phyloP scores from a whole-genome alignment of 805 yeast genomes.

The Candida sanyiensis region DNA sequence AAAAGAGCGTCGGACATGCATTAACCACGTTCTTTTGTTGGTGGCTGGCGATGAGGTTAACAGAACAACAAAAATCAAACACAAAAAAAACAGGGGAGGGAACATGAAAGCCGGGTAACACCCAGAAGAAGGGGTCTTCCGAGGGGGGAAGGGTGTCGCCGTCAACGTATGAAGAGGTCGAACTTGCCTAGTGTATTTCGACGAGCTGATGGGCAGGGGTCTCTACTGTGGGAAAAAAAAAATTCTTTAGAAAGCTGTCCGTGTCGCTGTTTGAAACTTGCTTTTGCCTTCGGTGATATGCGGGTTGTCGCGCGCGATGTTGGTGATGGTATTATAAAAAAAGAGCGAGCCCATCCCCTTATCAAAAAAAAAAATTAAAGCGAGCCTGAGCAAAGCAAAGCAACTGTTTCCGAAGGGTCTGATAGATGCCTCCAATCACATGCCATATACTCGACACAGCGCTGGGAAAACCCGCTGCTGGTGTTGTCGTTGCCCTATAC shows the following conservation, averaged over 20 bases:
- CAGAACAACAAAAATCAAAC: no score
- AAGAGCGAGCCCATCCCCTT: not conserved
- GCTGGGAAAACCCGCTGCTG: constrained; percentile 72
- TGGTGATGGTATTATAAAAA: not conserved
- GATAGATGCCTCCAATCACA: constrained; percentile 54
- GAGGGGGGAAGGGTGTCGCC: no score
- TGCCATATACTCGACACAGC: constrained; percentile 89
- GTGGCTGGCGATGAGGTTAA: no score
- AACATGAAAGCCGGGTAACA: no score
- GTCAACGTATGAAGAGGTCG: no score
- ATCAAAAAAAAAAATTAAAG: not conserved
- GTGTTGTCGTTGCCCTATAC: constrained; percentile 64
- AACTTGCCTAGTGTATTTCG: no score
- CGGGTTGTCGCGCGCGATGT: not conserved
- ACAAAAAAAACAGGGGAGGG: no score
- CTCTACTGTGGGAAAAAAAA: no score
- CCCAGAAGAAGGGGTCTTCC: no score
- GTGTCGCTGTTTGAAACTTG: no score
- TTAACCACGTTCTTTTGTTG: not conserved
- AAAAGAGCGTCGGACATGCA: constrained; percentile 1
- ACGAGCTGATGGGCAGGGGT: no score
- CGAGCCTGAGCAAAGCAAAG: not conserved
- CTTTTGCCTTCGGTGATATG: constrained; percentile 1
- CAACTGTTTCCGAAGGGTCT: not conserved
- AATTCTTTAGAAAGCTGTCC: no score